Conservation (phyloP, 2,329 filamentous ascomycete genomes). For the Exophiala bonariae region DNA sequence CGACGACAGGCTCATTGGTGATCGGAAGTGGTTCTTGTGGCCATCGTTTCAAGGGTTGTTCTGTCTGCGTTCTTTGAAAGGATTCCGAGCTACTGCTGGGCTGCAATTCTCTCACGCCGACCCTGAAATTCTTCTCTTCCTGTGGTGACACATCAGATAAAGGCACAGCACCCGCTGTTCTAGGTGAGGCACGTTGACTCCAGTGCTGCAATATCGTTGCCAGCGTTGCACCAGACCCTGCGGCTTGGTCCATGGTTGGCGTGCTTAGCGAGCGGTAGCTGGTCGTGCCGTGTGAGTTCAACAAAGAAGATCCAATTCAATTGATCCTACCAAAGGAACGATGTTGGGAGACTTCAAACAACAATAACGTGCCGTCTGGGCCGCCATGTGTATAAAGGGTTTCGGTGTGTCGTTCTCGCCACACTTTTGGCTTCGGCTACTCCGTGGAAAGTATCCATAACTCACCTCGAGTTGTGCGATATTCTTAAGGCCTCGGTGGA, state of each 20-base stretch:
- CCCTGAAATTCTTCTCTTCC: neutral
- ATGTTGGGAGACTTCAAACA: no score
- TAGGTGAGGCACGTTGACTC: slow-evolving; percentile 2
- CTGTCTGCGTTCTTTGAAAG: slow-evolving; percentile 1
- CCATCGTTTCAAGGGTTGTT: slow-evolving; percentile 5
- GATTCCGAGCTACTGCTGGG: neutral
- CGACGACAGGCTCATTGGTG: slow-evolving; percentile 11
- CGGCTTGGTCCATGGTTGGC: slow-evolving; percentile 9
- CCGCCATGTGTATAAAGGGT: no score
- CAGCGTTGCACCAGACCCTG: slow-evolving; percentile 3
- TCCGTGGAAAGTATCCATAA: no score
- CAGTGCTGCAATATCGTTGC: slow-evolving; percentile 10
- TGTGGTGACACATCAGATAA: slow-evolving; percentile 2
- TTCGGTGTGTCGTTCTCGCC: no score
- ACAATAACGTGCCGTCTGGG: no score
- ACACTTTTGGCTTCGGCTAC: no score
- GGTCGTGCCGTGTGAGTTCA: no score
- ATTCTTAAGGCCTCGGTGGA: no score
- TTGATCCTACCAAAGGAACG: no score
- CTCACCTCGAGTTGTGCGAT: no score
- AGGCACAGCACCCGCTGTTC: slow-evolving; percentile 6
- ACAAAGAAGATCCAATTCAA: no score
- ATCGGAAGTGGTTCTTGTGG: slow-evolving; percentile 10
- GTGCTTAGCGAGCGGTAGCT: no score
- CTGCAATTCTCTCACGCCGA: slow-evolving; percentile 5